A percentile compares a stretch with the other conserved stretches of the same genome.
These are phyloP conservation scores for Chernovozyma aurita DNA, from an alignment of 1,139 yeast species.

Conservation along the genomic window DNA sequence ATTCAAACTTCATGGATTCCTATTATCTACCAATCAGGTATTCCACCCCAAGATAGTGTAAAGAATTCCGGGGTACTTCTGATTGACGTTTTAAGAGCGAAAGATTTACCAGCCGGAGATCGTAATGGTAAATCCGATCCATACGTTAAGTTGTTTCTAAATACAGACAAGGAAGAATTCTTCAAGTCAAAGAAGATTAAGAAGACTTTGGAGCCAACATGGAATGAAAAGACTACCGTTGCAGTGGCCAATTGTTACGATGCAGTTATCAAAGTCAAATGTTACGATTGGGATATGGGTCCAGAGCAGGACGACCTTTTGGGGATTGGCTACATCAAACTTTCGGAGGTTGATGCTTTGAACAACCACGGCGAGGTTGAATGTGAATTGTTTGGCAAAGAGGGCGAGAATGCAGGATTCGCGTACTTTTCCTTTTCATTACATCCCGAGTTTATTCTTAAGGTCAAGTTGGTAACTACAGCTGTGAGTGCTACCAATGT, in stretches of 20 bases:
- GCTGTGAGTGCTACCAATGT: constrained; percentile 41
- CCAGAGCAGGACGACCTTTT: constrained; percentile 76
- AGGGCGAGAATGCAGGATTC: constrained; percentile 60
- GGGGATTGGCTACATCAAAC: constrained; percentile 60
- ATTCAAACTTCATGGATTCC: constrained; percentile 81
- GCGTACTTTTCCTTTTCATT: constrained; percentile 58
- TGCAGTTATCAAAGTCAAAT: constrained; percentile 52
- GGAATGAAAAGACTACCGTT: constrained; percentile 64
- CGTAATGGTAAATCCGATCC: constrained; percentile 93
- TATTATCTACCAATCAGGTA: constrained; percentile 43
- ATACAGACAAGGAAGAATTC: constrained; percentile 53
- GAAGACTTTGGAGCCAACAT: constrained; percentile 82
- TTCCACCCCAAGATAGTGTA: constrained; percentile 74
- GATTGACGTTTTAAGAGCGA: constrained; percentile 62
- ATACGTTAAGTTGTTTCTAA: constrained; percentile 61
- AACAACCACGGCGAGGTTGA: constrained; percentile 46
- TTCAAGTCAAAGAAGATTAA: constrained; percentile 76
- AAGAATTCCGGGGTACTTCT: constrained; percentile 71
- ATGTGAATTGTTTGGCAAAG: constrained; percentile 52
- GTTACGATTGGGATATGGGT: constrained; percentile 92
- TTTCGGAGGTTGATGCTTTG: constrained; percentile 58
- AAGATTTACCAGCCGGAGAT: constrained; percentile 77
- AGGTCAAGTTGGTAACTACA: constrained; percentile 36
- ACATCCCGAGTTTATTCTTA: constrained; percentile 63
- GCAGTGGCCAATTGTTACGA: constrained; percentile 57